Percentiles rank a stretch among this genome's conserved stretches.
These are phyloP conservation scores for Populus euphratica DNA, from an alignment of 345 rosid genomes.

Conservation along the genomic window DNA sequence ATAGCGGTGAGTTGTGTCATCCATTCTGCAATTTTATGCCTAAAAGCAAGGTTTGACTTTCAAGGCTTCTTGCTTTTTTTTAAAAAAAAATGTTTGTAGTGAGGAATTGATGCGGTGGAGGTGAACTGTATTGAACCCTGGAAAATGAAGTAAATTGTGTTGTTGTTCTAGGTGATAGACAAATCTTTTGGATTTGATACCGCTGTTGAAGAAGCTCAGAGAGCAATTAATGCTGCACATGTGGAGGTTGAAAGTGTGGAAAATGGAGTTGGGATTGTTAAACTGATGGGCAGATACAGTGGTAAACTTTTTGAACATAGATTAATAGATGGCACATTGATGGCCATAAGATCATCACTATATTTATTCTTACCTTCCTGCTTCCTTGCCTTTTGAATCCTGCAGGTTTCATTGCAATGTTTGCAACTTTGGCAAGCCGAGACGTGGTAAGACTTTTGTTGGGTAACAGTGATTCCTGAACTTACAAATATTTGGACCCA, in stretches of 20 bases:
- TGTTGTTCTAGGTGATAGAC: slow-evolving; percentile 67
- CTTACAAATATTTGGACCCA: not conserved
- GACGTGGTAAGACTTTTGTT: slow-evolving; percentile 67
- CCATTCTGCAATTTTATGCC: slow-evolving; percentile 9
- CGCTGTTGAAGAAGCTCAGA: slow-evolving; percentile 96
- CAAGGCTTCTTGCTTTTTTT: not conserved
- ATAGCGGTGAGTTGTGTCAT: slow-evolving; percentile 58
- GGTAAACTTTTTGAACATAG: slow-evolving; percentile 42
- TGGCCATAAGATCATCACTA: not conserved
- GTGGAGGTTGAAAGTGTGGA: slow-evolving; percentile 95
- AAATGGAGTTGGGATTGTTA: slow-evolving; percentile 93
- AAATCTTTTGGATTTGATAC: slow-evolving; percentile 97
- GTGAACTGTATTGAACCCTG: not conserved
- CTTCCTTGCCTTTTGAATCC: slow-evolving; percentile 13
- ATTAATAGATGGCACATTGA: not conserved
- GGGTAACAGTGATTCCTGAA: not conserved
- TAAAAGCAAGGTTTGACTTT: not conserved
- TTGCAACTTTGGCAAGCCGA: slow-evolving; percentile 89
- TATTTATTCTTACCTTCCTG: not conserved
- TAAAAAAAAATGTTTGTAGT: not conserved
- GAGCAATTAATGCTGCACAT: slow-evolving; percentile 95
- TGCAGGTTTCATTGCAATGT: slow-evolving; percentile 92
- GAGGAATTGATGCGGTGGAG: not conserved
- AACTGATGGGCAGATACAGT: slow-evolving; percentile 97
- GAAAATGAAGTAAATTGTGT: not conserved